Percentiles rank a stretch among this genome's conserved stretches.
phyloP scores from a whole-genome alignment of 2,329 filamentous ascomycete species.

The Xylariaceae sp. region DNA sequence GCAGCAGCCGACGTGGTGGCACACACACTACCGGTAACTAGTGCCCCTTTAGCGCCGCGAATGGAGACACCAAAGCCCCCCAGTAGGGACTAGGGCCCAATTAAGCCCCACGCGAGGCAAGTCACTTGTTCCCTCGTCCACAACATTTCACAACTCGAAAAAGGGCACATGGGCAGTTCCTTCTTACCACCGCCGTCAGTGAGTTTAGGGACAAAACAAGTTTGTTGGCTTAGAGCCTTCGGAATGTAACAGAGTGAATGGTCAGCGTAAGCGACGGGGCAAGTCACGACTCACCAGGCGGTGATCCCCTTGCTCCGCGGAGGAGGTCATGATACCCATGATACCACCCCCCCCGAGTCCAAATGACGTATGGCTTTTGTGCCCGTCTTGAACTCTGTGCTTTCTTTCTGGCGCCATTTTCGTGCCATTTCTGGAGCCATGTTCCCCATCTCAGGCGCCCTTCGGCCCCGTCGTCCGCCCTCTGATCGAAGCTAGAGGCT shows the following conservation, averaged over 20 bases:
- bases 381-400: too few species aligned
- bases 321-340: not conserved
- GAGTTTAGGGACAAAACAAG: not conserved
- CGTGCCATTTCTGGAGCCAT: too few species aligned
- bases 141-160: not conserved
- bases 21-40: not conserved
- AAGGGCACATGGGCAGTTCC: not conserved
- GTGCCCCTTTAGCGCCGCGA: not conserved
- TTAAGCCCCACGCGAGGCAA: not conserved
- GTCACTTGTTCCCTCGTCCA: not conserved
- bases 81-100: not conserved
- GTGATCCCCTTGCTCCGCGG: not conserved
- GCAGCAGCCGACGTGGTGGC: not conserved
- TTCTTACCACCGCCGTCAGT: not conserved
- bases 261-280: constrained; percentile 2
- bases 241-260: not conserved
- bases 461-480: not conserved
- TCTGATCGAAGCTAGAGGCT: not conserved
- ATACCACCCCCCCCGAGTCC: not conserved
- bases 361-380: not conserved
- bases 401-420: too few species aligned
- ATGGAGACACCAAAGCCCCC: too few species aligned
- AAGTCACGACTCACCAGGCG: not conserved
- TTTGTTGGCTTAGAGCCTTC: not conserved
- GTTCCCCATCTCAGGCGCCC: not conserved